A percentile compares a stretch with the other conserved stretches of the same genome.
These are phyloP conservation scores for Rhododendron vialii DNA, from an alignment of 148 eudicot genomes.

Conservation along the genomic window DNA sequence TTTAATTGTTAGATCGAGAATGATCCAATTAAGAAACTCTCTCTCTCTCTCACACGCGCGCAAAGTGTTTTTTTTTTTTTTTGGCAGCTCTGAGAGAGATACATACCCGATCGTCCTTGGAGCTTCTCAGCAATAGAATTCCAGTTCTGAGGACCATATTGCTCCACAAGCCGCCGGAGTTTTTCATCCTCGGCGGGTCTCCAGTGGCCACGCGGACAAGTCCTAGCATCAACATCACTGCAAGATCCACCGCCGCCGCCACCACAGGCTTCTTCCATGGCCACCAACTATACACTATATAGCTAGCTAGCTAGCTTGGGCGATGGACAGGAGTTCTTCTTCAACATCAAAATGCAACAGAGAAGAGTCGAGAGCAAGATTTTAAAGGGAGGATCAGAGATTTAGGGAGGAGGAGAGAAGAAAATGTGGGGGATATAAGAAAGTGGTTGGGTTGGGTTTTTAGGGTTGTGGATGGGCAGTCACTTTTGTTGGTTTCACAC, in stretches of 20 bases:
- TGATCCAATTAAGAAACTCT: background rate
- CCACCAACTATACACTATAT: background rate
- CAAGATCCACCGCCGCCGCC: conserved; percentile 30
- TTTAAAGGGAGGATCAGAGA: conserved; percentile 12
- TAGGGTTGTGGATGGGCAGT: conserved; percentile 85
- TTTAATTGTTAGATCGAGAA: background rate
- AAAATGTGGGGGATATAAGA: conserved; percentile 20
- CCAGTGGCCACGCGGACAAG: conserved; percentile 95
- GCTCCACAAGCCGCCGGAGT: conserved; percentile 75
- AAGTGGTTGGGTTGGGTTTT: conserved; percentile 44
- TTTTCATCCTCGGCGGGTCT: conserved; percentile 91
- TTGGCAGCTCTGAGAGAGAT: background rate
- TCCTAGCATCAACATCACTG: conserved; percentile 35
- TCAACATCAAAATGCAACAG: background rate
- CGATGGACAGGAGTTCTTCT: background rate
- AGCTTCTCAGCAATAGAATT: conserved; percentile 92
- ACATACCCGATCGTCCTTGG: conserved; percentile 88
- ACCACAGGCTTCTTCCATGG: conserved; percentile 45
- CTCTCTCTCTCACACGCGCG: no score
- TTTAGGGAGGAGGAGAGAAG: conserved; percentile 23
- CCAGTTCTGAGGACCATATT: conserved; percentile 92
- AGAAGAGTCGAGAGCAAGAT: conserved; percentile 13
- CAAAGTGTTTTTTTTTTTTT: background rate
- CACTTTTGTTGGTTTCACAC: conserved; percentile 91
- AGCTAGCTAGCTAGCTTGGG: background rate